Evolutionary conservation across 2,329 filamentous ascomycete species (phyloP).

Genomic region (Xylaria sp.): DNA sequence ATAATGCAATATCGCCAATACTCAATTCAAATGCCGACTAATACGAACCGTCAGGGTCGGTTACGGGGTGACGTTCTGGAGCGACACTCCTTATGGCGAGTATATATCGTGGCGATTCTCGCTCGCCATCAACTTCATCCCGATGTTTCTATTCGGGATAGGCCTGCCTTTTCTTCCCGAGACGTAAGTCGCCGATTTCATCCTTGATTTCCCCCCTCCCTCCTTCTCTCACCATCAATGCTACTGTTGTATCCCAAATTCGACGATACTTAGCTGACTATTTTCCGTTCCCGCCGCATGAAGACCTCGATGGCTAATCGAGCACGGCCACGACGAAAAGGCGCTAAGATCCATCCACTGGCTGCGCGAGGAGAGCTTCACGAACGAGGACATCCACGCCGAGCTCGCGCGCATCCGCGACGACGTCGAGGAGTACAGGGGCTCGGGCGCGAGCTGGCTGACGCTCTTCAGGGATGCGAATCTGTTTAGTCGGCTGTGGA

Average conservation of each 20-base stretch:
- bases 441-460: constrained; percentile 54
- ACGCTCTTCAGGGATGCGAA: constrained; percentile 61
- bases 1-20: background rate
- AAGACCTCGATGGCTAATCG: constrained; percentile 68
- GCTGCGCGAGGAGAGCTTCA: constrained; percentile 60
- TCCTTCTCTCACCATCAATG: no score
- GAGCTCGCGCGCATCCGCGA: constrained; percentile 60
- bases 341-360: constrained; percentile 59
- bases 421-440: constrained; percentile 55
- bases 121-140: constrained; percentile 63
- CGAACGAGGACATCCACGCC: constrained; percentile 52
- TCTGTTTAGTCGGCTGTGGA: constrained; percentile 65
- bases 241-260: no score
- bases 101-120: constrained; percentile 65
- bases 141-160: constrained; percentile 60
- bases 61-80: constrained; percentile 67
- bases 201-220: no score
- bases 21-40: background rate
- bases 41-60: constrained; percentile 58
- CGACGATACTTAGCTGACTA: no score
- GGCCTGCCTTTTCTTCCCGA: constrained; percentile 66
- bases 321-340: constrained; percentile 57
- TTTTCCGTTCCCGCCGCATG: background rate
- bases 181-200: constrained; percentile 60
- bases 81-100: constrained; percentile 53